Percentiles rank a stretch among this genome's conserved stretches.
These are phyloP conservation scores for Didymella lethalis DNA, from an alignment of 2,329 filamentous ascomycete species.

Conservation along the genomic window DNA sequence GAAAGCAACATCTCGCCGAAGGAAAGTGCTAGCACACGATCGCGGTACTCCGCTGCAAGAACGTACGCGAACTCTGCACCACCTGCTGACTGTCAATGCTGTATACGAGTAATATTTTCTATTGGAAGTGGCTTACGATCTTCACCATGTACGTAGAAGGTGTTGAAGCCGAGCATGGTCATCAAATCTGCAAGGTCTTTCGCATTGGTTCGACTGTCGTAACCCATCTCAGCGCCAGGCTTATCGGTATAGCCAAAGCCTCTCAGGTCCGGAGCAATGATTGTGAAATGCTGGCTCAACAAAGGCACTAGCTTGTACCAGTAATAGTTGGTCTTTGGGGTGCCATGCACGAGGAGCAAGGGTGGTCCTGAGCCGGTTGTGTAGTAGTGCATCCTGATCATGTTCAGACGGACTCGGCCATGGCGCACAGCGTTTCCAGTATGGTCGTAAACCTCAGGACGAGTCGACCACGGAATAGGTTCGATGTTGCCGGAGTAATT, in stretches of 20 bases:
- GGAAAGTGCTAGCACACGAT: conserved; percentile 35
- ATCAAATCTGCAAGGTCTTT: conserved; percentile 46
- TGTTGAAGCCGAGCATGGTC: conserved; percentile 44
- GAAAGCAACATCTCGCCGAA: conserved; percentile 47
- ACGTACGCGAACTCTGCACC: conserved; percentile 50
- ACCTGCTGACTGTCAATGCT: conserved; percentile 3
- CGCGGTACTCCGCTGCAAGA: conserved; percentile 41
- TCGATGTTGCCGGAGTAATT: conserved; percentile 22
- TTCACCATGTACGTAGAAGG: conserved; percentile 48
- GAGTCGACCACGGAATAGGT: conserved; percentile 19
- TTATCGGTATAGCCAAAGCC: conserved; percentile 52
- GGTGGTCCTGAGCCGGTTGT: conserved; percentile 18
- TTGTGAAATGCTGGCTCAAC: conserved; percentile 43
- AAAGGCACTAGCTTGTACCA: conserved; percentile 48
- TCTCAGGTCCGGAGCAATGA: conserved; percentile 47
- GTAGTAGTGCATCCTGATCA: conserved; percentile 24
- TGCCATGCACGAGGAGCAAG: conserved; percentile 20
- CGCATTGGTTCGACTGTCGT: conserved; percentile 44
- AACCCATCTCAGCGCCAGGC: conserved; percentile 34
- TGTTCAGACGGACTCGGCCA: conserved; percentile 21
- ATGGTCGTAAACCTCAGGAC: conserved; percentile 23
- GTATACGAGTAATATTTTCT: too few relatives aligned
- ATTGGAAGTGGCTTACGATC: conserved; percentile 28
- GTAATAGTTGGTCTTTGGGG: conserved; percentile 32
- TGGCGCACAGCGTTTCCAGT: conserved; percentile 20